Conservation (phyloP, 2,329 filamentous ascomycete genomes). For the Fusarium fujikuroi region DNA sequence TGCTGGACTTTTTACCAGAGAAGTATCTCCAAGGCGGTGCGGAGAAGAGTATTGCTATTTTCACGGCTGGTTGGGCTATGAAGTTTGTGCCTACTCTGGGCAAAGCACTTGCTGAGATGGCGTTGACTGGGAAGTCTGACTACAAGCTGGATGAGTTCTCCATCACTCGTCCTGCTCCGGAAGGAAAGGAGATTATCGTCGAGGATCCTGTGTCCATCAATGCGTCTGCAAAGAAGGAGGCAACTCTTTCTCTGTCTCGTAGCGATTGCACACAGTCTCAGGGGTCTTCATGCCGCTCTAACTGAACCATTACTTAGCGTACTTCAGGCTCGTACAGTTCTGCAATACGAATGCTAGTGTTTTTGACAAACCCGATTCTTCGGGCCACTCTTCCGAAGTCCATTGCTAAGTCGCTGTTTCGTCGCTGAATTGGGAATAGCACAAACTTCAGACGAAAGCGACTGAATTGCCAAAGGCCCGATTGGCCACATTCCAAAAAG, state of each 20-base stretch:
- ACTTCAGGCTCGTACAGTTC: too few relatives aligned
- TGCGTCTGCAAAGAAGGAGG: neutral
- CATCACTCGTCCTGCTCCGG: conserved; percentile 7
- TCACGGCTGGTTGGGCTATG: conserved; percentile 34
- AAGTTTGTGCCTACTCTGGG: conserved; percentile 32
- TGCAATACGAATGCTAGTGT: neutral
- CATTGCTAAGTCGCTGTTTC: neutral
- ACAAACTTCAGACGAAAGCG: neutral
- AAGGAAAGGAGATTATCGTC: conserved; percentile 19
- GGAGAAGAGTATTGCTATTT: conserved; percentile 21
- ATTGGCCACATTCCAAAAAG: neutral
- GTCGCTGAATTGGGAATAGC: neutral
- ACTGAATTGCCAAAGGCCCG: neutral
- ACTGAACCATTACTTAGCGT: neutral
- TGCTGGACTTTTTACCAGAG: conserved; percentile 30
- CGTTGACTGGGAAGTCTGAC: conserved; percentile 11
- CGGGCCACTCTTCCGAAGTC: neutral
- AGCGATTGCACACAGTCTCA: neutral
- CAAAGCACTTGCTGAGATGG: conserved; percentile 26
- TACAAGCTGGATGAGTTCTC: conserved; percentile 18
- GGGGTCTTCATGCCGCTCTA: neutral
- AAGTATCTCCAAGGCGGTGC: conserved; percentile 11
- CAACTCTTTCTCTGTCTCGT: neutral
- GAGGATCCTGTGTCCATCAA: neutral
- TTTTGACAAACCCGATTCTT: neutral